Evolutionary conservation across 192 early-diverging fungal genomes (phyloP).

Genomic region (Oehlia diaphana): DNA sequence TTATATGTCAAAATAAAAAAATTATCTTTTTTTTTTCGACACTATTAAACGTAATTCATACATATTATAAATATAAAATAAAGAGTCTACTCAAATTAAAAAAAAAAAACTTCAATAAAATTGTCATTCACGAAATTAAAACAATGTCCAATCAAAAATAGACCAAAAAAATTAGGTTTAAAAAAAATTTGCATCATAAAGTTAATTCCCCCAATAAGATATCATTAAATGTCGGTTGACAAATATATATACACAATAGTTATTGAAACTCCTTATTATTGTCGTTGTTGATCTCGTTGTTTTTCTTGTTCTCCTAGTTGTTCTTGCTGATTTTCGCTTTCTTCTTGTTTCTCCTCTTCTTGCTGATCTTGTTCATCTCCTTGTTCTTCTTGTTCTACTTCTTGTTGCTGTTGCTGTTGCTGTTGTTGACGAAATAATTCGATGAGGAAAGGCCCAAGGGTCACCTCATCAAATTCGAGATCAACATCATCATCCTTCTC

Average conservation of each 20-base stretch:
- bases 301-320: too few species aligned
- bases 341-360: neutral
- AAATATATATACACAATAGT: neutral
- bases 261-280: too few species aligned
- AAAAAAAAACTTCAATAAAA: neutral
- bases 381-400: neutral
- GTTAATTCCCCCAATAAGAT: neutral
- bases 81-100: neutral
- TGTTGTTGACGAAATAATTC: neutral
- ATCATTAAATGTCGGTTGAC: neutral
- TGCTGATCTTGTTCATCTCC: neutral
- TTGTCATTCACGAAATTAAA: neutral
- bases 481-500: neutral
- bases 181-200: neutral
- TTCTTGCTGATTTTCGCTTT: too few species aligned
- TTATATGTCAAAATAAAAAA: neutral
- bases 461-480: neutral
- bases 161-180: neutral
- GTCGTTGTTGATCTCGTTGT: too few species aligned
- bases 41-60: neutral
- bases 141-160: neutral
- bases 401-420: neutral
- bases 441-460: neutral
- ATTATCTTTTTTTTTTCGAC: neutral
- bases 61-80: neutral